Evolutionary conservation across 2,329 filamentous ascomycete species (phyloP).

Genomic region (Fusarium albosuccineum): DNA sequence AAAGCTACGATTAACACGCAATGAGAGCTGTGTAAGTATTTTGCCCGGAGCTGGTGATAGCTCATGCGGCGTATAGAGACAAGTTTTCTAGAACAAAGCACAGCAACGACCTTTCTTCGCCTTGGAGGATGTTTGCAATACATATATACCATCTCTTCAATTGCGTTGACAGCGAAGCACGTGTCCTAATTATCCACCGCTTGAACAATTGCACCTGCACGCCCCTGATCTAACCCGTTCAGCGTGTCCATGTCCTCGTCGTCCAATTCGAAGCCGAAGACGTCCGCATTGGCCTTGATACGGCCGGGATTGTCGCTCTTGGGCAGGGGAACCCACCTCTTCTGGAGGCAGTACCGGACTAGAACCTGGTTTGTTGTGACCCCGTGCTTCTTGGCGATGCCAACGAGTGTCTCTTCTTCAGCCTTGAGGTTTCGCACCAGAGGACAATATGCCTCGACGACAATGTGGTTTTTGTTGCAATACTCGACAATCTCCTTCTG

Average conservation of each 20-base stretch:
- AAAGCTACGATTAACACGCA: too few relatives aligned
- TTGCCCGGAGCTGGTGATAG: too few relatives aligned
- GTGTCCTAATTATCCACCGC: constrained; percentile 30
- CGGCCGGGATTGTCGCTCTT: constrained; percentile 72
- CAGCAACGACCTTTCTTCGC: too few relatives aligned
- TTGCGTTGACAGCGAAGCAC: too few relatives aligned
- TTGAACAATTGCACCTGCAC: constrained; percentile 41
- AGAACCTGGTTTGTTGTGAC: constrained; percentile 73
- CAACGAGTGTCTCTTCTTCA: constrained; percentile 67
- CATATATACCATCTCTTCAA: too few relatives aligned
- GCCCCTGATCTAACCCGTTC: constrained; percentile 44
- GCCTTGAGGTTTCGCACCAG: constrained; percentile 49
- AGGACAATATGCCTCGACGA: constrained; percentile 53
- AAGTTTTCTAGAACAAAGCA: too few relatives aligned
- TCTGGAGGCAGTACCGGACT: constrained; percentile 76
- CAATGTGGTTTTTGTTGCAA: constrained; percentile 84
- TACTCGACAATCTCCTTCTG: constrained; percentile 51
- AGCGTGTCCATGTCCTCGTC: constrained; percentile 65
- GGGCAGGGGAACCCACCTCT: constrained; percentile 74
- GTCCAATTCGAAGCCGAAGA: constrained; percentile 70
- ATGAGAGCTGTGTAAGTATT: too few relatives aligned
- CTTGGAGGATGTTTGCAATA: too few relatives aligned
- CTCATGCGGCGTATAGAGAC: too few relatives aligned
- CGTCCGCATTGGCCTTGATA: constrained; percentile 70
- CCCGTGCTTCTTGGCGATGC: constrained; percentile 69